A percentile compares a stretch with the other conserved stretches of the same genome.
phyloP scores from a whole-genome alignment of 495 filamentous ascomycete species.

The Xylaria cubensis region DNA sequence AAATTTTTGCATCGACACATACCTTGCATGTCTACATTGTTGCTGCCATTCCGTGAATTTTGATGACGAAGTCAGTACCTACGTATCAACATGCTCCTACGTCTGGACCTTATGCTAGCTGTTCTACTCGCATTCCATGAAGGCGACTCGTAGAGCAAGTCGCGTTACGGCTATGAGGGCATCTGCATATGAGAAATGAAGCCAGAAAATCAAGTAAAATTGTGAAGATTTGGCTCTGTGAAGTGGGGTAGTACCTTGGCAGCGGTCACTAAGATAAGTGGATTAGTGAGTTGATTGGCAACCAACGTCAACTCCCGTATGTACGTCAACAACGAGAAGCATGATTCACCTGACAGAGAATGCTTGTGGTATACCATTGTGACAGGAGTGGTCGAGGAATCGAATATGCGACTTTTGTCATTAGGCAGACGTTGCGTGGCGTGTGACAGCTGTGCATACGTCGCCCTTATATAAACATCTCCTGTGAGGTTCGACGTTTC shows the following conservation, averaged over 20 bases:
- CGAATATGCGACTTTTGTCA: not conserved
- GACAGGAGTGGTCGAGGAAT: not conserved
- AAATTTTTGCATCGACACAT: conserved; percentile 57
- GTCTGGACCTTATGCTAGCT: not conserved
- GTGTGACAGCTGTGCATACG: not conserved
- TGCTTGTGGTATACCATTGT: not conserved
- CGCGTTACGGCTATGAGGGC: not conserved
- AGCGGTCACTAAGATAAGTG: no score
- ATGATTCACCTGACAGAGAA: not conserved
- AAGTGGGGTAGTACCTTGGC: no score
- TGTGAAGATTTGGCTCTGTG: not conserved
- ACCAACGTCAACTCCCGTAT: not conserved
- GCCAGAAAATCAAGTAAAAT: not conserved
- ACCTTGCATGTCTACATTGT: not conserved
- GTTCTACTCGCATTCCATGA: no score
- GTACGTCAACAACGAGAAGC: not conserved
- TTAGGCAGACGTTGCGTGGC: not conserved
- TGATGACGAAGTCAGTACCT: not conserved
- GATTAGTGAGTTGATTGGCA: no score
- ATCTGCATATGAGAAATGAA: not conserved
- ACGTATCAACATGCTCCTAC: not conserved
- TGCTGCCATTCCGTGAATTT: not conserved
- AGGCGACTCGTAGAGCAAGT: not conserved
- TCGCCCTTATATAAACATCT: not conserved
- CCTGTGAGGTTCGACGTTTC: not conserved